phyloP scores from a whole-genome alignment of 140 eudicot genomes.

The Ambrosia hybrid region DNA sequence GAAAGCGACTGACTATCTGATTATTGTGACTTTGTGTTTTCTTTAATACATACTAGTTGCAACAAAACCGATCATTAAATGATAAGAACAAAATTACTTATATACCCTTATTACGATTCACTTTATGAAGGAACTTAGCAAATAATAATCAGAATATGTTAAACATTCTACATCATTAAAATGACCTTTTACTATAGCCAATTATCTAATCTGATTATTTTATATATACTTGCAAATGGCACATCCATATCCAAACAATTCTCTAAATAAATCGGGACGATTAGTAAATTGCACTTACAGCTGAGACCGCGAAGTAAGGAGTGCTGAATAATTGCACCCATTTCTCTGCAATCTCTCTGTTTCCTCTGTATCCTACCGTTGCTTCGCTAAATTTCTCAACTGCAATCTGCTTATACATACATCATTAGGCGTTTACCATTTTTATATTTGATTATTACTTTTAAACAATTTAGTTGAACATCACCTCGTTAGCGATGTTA shows the following conservation, averaged over 20 bases:
- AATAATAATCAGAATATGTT: not conserved
- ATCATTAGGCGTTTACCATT: slow-evolving; percentile 4
- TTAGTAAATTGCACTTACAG: slow-evolving; percentile 53
- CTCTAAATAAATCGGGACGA: not conserved
- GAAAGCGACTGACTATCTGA: slow-evolving; percentile 11
- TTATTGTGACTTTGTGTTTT: not conserved
- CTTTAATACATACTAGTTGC: not conserved
- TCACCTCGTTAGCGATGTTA: slow-evolving; percentile 95
- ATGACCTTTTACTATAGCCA: not conserved
- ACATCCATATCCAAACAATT: not conserved
- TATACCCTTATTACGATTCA: not conserved
- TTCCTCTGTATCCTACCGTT: slow-evolving; percentile 78
- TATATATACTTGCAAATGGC: not conserved
- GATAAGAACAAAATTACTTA: not conserved
- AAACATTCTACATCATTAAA: not conserved
- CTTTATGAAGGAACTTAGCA: not conserved
- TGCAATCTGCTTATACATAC: slow-evolving; percentile 72
- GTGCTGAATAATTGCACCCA: slow-evolving; percentile 90
- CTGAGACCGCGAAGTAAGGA: slow-evolving; percentile 83
- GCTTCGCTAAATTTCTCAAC: slow-evolving; percentile 97
- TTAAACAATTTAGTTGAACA: not conserved
- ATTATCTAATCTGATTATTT: not conserved
- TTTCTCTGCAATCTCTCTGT: slow-evolving; percentile 68
- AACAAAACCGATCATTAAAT: not conserved
- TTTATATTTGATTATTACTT: not conserved